Evolutionary conservation across 495 filamentous ascomycete species (phyloP).

Genomic region (Penicillium steckii): DNA sequence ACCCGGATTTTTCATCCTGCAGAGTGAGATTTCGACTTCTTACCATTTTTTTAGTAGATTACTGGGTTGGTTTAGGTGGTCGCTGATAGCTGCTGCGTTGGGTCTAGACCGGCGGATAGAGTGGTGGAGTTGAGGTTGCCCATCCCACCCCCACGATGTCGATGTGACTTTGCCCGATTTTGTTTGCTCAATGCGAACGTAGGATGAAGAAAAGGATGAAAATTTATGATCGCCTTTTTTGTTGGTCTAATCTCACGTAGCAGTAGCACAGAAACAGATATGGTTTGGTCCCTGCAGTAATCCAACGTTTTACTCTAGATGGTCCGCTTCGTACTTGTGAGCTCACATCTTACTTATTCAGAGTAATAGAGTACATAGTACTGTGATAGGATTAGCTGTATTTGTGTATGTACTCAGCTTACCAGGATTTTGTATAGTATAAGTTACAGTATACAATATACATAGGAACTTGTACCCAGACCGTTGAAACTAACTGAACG

Average conservation of each 20-base stretch:
- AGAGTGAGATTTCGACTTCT: neutral
- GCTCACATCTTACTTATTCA: constrained; percentile 1
- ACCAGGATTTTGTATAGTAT: no score
- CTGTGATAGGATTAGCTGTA: no score
- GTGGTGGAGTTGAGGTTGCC: neutral
- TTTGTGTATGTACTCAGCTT: neutral
- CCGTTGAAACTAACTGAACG: no score
- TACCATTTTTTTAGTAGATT: no score
- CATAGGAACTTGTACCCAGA: no score
- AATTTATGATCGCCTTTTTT: neutral
- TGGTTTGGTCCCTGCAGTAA: neutral
- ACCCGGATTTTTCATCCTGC: neutral
- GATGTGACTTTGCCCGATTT: neutral
- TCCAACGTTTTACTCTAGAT: neutral
- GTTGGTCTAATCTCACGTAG: neutral
- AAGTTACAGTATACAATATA: no score
- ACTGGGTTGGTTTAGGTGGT: neutral
- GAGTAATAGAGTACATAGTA: no score
- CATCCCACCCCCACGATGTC: neutral
- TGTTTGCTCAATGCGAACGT: neutral
- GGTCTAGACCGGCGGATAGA: neutral
- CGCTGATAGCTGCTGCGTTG: neutral
- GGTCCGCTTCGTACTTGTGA: constrained; percentile 1
- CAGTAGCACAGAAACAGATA: neutral
- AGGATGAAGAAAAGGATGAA: neutral